Evolutionary conservation across 192 early-diverging fungal genomes (phyloP), one percentile per base, ranked within the genome.

Genomic region (Piromyces finnis): DNA sequence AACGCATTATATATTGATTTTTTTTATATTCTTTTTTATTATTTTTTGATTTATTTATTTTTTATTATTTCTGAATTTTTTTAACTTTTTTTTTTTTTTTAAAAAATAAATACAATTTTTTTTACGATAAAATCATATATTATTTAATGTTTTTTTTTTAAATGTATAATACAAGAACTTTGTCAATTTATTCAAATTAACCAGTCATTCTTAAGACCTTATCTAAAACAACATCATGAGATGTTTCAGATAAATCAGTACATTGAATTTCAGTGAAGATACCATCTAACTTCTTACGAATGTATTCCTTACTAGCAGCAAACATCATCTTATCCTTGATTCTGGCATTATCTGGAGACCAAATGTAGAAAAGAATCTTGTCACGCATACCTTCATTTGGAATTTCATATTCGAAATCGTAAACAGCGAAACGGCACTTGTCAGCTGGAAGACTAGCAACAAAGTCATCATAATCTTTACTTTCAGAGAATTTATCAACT

Each of bases 301-400:
- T 83, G 78, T 88, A 92, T 68, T 92, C 90, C 86, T 95, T 97
- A 87, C 88, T 90, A 41, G 93, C 90, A 29, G 96, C 90, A 86
- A 96, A 97, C 82, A 96, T 77, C 96, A 98, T 98, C 90, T 95
- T 96, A 83, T 86, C 79, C 83, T 88, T 91, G 80, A 96, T 86
- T 82, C 87, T 91, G 28, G 94, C 87, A 12, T 79, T 86, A 80
- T 96, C 94, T 29, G 96, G 96, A 30, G 91, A 85, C 95, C 95
- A 98, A 78, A 91, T 78, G 82, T 85, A 92, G 81, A 98, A 98
- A 79, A 94, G 84, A 79, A 98, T 88, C 90, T 96, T 96, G 89
- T 91, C 94, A 86, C 94, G 89, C 39, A 82, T 81, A 68, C 94
- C 94, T 81, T 85, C 90, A 14, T 87, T 90, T 22, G 90, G 77